Conservation (phyloP, 495 filamentous ascomycete genomes). For the Penicillium paxilli region DNA sequence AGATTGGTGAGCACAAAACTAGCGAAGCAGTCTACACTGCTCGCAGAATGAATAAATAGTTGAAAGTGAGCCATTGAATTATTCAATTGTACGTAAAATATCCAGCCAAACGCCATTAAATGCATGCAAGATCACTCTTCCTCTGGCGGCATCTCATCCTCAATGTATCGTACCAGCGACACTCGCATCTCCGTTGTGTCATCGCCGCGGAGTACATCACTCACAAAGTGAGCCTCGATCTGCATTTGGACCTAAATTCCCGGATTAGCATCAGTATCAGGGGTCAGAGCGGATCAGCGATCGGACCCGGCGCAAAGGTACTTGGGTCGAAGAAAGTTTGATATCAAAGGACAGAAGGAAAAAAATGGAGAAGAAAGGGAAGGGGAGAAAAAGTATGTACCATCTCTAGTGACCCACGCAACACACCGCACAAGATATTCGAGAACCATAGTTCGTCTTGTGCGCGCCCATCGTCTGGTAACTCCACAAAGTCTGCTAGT, state of each 20-base stretch:
- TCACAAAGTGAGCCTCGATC: constrained; percentile 95
- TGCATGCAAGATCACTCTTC: constrained; percentile 68
- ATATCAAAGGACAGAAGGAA: background rate
- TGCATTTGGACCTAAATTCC: constrained; percentile 86
- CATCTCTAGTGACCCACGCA: constrained; percentile 93
- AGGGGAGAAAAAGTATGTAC: constrained; percentile 42
- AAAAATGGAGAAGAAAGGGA: background rate
- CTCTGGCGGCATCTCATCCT: constrained; percentile 95
- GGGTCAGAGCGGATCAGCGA: constrained; percentile 18
- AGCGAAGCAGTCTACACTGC: no score
- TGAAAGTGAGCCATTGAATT: no score
- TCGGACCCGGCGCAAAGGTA: constrained; percentile 14
- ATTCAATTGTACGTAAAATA: background rate
- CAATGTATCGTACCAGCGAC: constrained; percentile 88
- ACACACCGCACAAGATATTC: constrained; percentile 91
- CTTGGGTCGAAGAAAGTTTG: background rate
- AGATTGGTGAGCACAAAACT: no score
- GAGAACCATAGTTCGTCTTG: constrained; percentile 99
- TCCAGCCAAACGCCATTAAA: background rate
- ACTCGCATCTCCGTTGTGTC: constrained; percentile 98
- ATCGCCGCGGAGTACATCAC: constrained; percentile 88
- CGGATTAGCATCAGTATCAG: background rate
- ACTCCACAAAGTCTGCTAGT: constrained; percentile 92
- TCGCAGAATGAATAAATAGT: no score
- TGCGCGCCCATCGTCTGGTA: constrained; percentile 92